These are phyloP conservation scores for Cudoniella acicularis DNA, from an alignment of 495 filamentous ascomycete species.

Conservation along the genomic window DNA sequence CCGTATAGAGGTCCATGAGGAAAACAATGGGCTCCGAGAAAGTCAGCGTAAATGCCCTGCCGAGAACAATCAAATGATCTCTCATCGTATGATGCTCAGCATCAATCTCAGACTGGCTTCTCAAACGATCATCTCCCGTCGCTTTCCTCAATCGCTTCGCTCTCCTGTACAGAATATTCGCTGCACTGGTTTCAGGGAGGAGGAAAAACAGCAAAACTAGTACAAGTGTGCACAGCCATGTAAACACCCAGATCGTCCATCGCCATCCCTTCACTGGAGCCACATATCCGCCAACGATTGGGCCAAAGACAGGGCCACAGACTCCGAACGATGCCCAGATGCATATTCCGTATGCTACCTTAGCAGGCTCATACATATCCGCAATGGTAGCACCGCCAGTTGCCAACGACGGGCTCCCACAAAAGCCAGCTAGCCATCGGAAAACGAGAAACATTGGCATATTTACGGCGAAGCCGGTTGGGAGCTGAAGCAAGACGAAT, in stretches of 20 bases:
- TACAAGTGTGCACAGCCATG: constrained; percentile 41
- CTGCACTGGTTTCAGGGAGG: constrained; percentile 40
- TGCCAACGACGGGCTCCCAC: constrained; percentile 47
- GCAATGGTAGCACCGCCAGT: constrained; percentile 49
- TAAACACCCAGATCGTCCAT: constrained; percentile 42
- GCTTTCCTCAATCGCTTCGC: constrained; percentile 36
- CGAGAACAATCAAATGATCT: too few species aligned
- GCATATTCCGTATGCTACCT: constrained; percentile 63
- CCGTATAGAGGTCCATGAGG: constrained; percentile 41
- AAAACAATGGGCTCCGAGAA: constrained; percentile 42
- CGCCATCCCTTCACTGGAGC: constrained; percentile 33
- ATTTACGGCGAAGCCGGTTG: constrained; percentile 62
- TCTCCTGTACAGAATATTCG: constrained; percentile 34
- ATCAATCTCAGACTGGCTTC: constrained; percentile 46
- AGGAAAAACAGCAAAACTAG: constrained; percentile 38
- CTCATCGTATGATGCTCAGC: too few species aligned
- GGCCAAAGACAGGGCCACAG: constrained; percentile 42
- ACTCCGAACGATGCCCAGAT: constrained; percentile 46
- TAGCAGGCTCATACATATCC: constrained; percentile 33
- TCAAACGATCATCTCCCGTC: constrained; percentile 35
- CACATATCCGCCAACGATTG: constrained; percentile 37
- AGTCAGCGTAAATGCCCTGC: too few species aligned
- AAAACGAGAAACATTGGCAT: constrained; percentile 49
- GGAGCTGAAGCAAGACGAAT: constrained; percentile 68
- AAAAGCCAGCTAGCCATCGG: constrained; percentile 52